Conservation (phyloP, 129 eudicot species). For the Centrapalus pauciflorus region DNA sequence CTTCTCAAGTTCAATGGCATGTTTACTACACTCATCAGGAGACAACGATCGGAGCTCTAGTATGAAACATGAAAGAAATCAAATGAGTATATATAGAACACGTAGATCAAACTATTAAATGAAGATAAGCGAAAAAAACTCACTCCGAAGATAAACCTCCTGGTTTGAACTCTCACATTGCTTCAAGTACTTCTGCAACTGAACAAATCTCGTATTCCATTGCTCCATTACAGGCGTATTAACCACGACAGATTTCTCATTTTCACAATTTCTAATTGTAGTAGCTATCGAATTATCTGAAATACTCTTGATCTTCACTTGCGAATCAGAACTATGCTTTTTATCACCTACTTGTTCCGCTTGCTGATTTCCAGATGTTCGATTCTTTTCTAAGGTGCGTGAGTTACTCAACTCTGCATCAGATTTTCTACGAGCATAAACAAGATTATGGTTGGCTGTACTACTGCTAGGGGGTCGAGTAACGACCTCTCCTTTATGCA, state of each 20-base stretch:
- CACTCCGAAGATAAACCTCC: constrained; percentile 38
- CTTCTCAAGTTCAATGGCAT: constrained; percentile 38
- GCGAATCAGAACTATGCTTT: constrained; percentile 4
- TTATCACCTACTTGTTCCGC: constrained; percentile 2
- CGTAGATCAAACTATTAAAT: not conserved
- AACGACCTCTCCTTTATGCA: constrained; percentile 15
- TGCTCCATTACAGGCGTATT: constrained; percentile 20
- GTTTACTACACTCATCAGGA: constrained; percentile 34
- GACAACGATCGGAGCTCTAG: constrained; percentile 35
- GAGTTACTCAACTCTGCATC: constrained; percentile 30
- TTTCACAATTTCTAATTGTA: constrained; percentile 2
- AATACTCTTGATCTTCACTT: constrained; percentile 5
- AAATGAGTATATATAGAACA: not conserved
- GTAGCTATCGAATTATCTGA: not conserved
- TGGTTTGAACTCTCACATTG: constrained; percentile 32
- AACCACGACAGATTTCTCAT: constrained; percentile 2
- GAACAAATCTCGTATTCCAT: constrained; percentile 33
- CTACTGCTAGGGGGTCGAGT: constrained; percentile 7
- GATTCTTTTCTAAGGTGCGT: constrained; percentile 13
- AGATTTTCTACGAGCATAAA: constrained; percentile 40
- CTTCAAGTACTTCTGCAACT: constrained; percentile 35
- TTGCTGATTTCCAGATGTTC: constrained; percentile 16
- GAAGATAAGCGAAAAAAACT: not conserved
- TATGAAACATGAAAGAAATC: not conserved
- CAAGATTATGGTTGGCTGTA: constrained; percentile 28